Conservation (phyloP, 768 basidiomycete species). For the Ramaria sp. region DNA sequence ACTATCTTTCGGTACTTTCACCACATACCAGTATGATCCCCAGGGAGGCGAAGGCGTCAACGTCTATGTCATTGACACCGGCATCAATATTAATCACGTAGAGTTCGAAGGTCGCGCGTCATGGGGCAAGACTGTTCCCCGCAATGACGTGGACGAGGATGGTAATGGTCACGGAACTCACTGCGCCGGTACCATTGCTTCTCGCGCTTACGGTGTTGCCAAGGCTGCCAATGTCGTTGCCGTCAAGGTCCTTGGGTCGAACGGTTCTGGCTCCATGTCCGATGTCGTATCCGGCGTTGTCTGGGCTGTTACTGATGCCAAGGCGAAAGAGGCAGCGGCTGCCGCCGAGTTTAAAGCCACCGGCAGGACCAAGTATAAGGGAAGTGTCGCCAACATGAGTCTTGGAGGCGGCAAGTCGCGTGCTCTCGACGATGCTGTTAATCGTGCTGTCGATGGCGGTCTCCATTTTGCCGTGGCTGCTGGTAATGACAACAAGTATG, state of each 20-base stretch:
- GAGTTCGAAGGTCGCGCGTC: conserved; percentile 84
- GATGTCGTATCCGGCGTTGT: conserved; percentile 85
- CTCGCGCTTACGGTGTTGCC: conserved; percentile 86
- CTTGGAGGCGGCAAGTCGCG: conserved; percentile 91
- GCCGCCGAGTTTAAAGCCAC: conserved; percentile 56
- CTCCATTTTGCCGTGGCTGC: conserved; percentile 97
- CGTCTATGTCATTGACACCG: conserved; percentile 81
- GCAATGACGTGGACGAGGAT: conserved; percentile 76
- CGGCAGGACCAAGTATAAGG: conserved; percentile 79
- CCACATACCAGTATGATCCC: conserved; percentile 60
- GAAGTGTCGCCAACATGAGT: conserved; percentile 95
- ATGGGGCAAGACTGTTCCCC: conserved; percentile 92
- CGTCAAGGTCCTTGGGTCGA: conserved; percentile 89
- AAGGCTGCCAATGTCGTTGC: conserved; percentile 85
- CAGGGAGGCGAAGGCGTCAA: conserved; percentile 89
- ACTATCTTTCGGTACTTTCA: conserved; percentile 76
- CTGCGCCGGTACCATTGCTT: conserved; percentile 95
- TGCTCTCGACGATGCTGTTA: conserved; percentile 75
- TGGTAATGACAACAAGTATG: conserved; percentile 38
- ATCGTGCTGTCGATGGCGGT: conserved; percentile 72
- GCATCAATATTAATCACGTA: conserved; percentile 75
- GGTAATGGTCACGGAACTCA: conserved; percentile 95
- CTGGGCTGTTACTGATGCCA: conserved; percentile 56
- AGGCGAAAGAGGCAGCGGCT: conserved; percentile 47
- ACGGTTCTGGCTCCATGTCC: conserved; percentile 90